Evolutionary conservation across 2,329 filamentous ascomycete species (phyloP), one percentile per base, ranked within the genome.

Genomic region (Didymella exigua): DNA sequence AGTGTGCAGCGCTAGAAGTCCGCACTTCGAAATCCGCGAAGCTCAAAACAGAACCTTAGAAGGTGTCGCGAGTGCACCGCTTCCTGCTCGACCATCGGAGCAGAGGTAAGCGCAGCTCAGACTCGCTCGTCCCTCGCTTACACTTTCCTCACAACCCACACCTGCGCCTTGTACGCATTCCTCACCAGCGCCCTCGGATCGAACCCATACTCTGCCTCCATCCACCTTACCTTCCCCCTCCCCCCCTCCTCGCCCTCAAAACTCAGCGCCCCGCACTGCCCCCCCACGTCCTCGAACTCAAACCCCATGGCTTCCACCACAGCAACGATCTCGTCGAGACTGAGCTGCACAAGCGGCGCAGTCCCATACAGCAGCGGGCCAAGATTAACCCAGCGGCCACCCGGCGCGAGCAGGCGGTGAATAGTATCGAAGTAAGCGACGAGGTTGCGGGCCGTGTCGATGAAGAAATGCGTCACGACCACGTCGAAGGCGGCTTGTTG

Each of bases 401-500:
- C 82, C 0, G 68, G 65, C 37, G 72, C 76, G 2, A 86, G 73
- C 0, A 83, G 61, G 0, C 66, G 67, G 44, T 80, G 74, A 37
- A 85, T 85, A 0, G 78, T 83, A 30, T 85, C 81, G 5, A 86
- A 73, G 56, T 86, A 86, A 0, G 63, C 71, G 65, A 84, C 75
- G 1, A 85, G 66, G 49, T 86, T 86, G 0, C 82, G 77, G 0
- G 84, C 83, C 0, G 83, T 86, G 62, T 86, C 84, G 59, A 86
- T 85, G 69, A 86, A 86, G 70, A 85, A 86, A 37, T 84, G 78
- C 0, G 84, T 85, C 0, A 84, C 67, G 0, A 86, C 68, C 0
- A 78, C 73, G 48, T 86, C 82, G 64, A 77, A 85, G 4, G 59
- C 54, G 0, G 56, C 62, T 5, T 49, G 21, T 34, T 61, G 51